A percentile compares a stretch with the other conserved stretches of the same genome.
Conservation (phyloP, 129 eudicot genomes). For the Lactuca sativa region DNA sequence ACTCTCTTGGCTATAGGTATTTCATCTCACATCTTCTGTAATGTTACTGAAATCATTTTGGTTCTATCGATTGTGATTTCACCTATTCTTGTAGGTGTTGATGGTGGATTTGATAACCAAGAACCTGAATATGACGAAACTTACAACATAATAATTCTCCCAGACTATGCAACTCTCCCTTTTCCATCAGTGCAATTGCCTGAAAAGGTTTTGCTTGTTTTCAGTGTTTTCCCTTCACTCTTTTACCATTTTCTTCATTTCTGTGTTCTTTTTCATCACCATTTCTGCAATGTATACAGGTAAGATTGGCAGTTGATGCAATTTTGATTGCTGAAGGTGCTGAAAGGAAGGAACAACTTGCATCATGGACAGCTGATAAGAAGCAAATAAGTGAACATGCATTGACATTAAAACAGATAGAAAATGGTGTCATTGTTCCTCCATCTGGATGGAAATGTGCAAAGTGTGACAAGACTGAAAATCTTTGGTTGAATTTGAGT, state of each 20-base stretch:
- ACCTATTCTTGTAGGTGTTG: slow-evolving; percentile 52
- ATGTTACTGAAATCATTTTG: background rate
- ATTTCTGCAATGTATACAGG: slow-evolving; percentile 42
- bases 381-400: slow-evolving; percentile 77
- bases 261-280: background rate
- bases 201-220: slow-evolving; percentile 54
- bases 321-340: slow-evolving; percentile 79
- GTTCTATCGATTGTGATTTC: background rate
- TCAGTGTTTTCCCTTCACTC: slow-evolving; percentile 2
- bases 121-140: slow-evolving; percentile 74
- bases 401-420: slow-evolving; percentile 63
- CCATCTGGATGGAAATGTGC: slow-evolving; percentile 95
- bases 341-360: slow-evolving; percentile 90
- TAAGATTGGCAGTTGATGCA: slow-evolving; percentile 89
- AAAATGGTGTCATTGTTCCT: slow-evolving; percentile 72
- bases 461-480: slow-evolving; percentile 86
- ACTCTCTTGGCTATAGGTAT: slow-evolving; percentile 93
- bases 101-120: slow-evolving; percentile 87
- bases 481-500: slow-evolving; percentile 88
- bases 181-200: slow-evolving; percentile 92
- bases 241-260: background rate
- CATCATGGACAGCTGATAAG: slow-evolving; percentile 89
- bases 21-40: background rate
- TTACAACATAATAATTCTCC: slow-evolving; percentile 65
- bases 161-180: slow-evolving; percentile 61